These are phyloP conservation scores for Talaromyces marneffei DNA, from an alignment of 2,329 filamentous ascomycete species.

Conservation along the genomic window DNA sequence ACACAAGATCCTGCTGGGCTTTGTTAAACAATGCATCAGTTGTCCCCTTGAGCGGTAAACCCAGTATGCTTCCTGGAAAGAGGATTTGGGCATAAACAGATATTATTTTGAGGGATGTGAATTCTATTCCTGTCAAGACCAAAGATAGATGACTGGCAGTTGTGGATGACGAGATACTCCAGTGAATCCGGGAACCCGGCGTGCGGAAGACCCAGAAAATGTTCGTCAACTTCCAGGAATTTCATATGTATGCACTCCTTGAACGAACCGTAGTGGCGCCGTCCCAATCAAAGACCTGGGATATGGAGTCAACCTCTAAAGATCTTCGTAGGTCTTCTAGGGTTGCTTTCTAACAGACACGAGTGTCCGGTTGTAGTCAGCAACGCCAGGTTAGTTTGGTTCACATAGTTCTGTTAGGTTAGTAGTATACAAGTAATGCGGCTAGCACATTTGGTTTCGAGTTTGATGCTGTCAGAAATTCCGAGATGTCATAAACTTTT, in stretches of 20 bases:
- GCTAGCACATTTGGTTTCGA: background rate
- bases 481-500: background rate
- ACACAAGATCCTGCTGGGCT: background rate
- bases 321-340: background rate
- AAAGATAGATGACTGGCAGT: background rate
- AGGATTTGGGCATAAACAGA: background rate
- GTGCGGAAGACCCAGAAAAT: background rate
- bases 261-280: background rate
- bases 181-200: background rate
- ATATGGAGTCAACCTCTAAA: background rate
- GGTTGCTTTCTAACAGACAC: background rate
- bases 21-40: background rate
- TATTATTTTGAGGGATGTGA: background rate
- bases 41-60: background rate
- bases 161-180: background rate
- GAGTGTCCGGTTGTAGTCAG: background rate
- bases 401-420: background rate
- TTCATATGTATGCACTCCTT: background rate
- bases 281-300: background rate
- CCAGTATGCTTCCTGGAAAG: background rate
- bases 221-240: background rate
- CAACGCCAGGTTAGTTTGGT: background rate
- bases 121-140: background rate
- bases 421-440: background rate
- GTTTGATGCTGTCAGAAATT: background rate